Base-by-base conservation (phyloP, 2,329 filamentous ascomycete species). In the Rhynchosporium agropyri region DNA sequence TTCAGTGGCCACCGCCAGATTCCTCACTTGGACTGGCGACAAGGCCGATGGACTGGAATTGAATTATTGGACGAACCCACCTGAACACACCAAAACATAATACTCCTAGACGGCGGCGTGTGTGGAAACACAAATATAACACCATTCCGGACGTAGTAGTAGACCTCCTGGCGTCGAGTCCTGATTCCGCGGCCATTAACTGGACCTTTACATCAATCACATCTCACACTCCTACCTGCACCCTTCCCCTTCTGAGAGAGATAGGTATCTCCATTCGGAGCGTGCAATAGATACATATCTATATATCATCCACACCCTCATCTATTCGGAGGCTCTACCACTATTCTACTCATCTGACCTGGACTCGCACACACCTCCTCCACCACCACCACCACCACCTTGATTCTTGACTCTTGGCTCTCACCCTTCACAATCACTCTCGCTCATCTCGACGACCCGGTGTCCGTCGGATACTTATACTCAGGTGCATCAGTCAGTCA, bases 11-110 rank as follows among this genome's bases (percentile, higher is more conserved):
- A 60, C 40, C 12, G 26, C 53, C 48, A 33, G 60, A 56, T 68
- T 69, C 67, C 66, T 69, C 63, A 70, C 68, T 64, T 60, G 51
- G n/a, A 50, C 54, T n/a, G 42, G 40, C 54, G 40, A 36, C 9
- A 36, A 5, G 33, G 33, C 9, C 9, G 33, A 36, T 36, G 33
- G 33, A 57, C 40, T 57, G 54, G 54, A 57, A 45, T 45, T 20
- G 20, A 20, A 20, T 20, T 20, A 20, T 20, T 43, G 54, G 54
- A 57, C 54, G 54, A 57, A 50, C 42, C 33, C 5, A 36, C 33
- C 33, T 36, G 33, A 36, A 36, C 0, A 20, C 20, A 20, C 20
- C 20, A 20, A 54, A 65, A 63, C 33, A 53, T 63, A 69, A 68
- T 69, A 69, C 36, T 51, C 46, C 46, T 40, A 3, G 28, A 28